A percentile compares a stretch with the other conserved stretches of the same genome.
These are phyloP conservation scores for Pseudogymnoascus sp. DNA, from an alignment of 2,329 filamentous ascomycete species.

Conservation along the genomic window DNA sequence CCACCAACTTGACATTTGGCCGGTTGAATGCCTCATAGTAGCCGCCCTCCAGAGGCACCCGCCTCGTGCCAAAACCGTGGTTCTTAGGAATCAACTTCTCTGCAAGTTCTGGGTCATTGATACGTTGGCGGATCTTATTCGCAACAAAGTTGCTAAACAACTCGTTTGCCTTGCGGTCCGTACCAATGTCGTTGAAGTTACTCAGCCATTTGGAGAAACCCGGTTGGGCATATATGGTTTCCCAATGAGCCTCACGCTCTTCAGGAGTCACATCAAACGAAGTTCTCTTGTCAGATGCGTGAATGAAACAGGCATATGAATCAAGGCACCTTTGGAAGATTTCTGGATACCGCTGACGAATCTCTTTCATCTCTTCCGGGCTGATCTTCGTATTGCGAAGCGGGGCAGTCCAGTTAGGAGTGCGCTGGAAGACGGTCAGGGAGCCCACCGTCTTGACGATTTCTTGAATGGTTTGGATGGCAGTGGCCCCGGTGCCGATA, in stretches of 20 bases:
- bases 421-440: constrained; percentile 30
- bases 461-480: constrained; percentile 23
- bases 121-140: constrained; percentile 30
- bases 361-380: constrained; percentile 26
- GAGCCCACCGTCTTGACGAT: constrained; percentile 32
- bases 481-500: constrained; percentile 23
- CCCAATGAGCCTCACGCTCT: constrained; percentile 27
- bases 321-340: constrained; percentile 26
- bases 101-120: constrained; percentile 31
- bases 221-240: constrained; percentile 30
- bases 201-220: constrained; percentile 32
- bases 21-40: constrained; percentile 30
- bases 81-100: constrained; percentile 31
- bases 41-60: constrained; percentile 18
- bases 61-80: constrained; percentile 23
- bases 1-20: constrained; percentile 27
- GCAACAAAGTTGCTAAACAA: constrained; percentile 26
- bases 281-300: constrained; percentile 24
- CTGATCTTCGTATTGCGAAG: constrained; percentile 21
- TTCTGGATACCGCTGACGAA: constrained; percentile 25
- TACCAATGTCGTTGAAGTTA: constrained; percentile 26
- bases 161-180: constrained; percentile 25
- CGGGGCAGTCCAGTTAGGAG: constrained; percentile 6
- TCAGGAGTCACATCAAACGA: constrained; percentile 28
- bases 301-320: constrained; percentile 26